phyloP scores from a whole-genome alignment of 805 yeast species.

The Hanseniaspora meyeri region DNA sequence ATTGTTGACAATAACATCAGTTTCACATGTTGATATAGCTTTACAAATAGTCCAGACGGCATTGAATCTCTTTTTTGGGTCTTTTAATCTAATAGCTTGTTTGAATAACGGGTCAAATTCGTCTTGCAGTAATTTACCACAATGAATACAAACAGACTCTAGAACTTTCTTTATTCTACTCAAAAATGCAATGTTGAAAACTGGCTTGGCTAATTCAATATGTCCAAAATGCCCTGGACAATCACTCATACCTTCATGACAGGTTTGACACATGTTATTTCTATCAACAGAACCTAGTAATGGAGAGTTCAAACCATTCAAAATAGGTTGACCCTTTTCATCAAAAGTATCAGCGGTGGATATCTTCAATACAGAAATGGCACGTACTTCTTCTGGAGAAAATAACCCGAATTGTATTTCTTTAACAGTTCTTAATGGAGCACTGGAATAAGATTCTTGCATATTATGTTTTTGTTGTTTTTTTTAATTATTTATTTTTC shows the following conservation, averaged over 20 bases:
- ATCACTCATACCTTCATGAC: constrained; percentile 98
- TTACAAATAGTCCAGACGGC: constrained; percentile 93
- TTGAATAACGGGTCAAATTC: constrained; percentile 62
- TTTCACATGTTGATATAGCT: constrained; percentile 89
- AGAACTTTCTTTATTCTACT: constrained; percentile 88
- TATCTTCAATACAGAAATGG: constrained; percentile 93
- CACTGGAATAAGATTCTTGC: constrained; percentile 74
- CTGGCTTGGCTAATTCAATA: constrained; percentile 95
- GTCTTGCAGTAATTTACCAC: constrained; percentile 87
- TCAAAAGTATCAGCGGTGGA: constrained; percentile 99
- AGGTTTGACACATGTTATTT: constrained; percentile 94
- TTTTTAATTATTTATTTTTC: constrained; percentile 3
- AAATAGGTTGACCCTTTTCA: constrained; percentile 88
- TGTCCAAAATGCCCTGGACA: constrained; percentile 99
- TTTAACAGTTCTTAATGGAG: constrained; percentile 92
- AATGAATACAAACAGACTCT: constrained; percentile 96
- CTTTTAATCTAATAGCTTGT: constrained; percentile 76
- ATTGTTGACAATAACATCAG: constrained; percentile 59
- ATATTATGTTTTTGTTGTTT: constrained; percentile 3
- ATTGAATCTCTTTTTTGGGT: constrained; percentile 89
- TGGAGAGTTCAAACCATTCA: constrained; percentile 95
- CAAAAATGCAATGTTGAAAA: constrained; percentile 91
- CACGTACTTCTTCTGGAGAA: constrained; percentile 95
- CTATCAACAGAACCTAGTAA: constrained; percentile 94
- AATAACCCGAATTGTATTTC: constrained; percentile 97